A percentile compares a stretch with the other conserved stretches of the same genome.
These are phyloP conservation scores for Picea engelmannii DNA, from an alignment of 83 land plant species.

Conservation along the genomic window DNA sequence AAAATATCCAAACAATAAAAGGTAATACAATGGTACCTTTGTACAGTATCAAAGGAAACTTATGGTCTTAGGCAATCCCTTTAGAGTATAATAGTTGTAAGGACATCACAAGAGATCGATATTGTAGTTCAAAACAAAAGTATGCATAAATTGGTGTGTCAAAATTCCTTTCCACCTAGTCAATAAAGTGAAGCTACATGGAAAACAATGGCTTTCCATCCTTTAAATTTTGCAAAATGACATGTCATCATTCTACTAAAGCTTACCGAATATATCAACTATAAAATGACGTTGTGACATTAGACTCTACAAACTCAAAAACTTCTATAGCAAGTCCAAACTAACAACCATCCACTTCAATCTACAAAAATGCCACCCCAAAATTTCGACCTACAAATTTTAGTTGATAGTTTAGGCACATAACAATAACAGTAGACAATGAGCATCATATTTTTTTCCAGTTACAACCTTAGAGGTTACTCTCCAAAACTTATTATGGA, in stretches of 20 bases:
- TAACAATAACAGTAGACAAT: background rate
- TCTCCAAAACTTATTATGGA: too few species aligned
- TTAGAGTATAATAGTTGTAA: too few species aligned
- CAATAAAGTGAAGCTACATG: background rate
- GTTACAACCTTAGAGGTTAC: too few species aligned
- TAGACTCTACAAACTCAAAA: background rate
- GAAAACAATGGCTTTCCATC: conserved; percentile 8
- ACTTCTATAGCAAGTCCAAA: conserved; percentile 8
- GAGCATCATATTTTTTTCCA: background rate
- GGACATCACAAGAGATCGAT: too few species aligned
- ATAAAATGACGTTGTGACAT: conserved; percentile 2
- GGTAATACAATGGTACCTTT: too few species aligned
- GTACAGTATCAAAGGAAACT: too few species aligned
- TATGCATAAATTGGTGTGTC: too few species aligned
- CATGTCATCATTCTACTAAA: conserved; percentile 7
- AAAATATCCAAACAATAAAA: too few species aligned
- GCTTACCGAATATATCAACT: background rate
- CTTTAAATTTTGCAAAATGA: background rate
- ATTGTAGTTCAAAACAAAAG: too few species aligned
- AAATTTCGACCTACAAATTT: conserved; percentile 13
- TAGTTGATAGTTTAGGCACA: conserved; percentile 1
- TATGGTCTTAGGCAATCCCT: too few species aligned
- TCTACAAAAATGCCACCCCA: conserved; percentile 4
- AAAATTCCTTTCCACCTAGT: too few species aligned
- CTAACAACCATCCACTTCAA: background rate